Conservation (phyloP, 169 alveolate species). For the Besnoitia besnoiti region DNA sequence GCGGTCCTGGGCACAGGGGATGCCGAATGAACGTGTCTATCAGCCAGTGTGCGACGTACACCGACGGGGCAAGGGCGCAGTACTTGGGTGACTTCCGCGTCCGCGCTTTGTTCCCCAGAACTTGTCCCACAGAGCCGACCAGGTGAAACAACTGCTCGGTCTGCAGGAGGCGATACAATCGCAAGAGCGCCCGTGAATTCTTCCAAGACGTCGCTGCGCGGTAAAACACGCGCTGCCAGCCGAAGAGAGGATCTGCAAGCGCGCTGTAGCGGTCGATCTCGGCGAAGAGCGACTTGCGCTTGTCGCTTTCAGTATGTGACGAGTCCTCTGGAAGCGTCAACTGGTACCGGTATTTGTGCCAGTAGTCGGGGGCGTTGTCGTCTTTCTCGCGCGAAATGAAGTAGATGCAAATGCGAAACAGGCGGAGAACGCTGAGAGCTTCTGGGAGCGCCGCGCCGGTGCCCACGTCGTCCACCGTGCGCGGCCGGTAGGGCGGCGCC, state of each 20-base stretch:
- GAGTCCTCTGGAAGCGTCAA: not conserved
- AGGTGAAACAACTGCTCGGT: constrained; percentile 81
- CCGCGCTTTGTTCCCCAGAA: constrained; percentile 66
- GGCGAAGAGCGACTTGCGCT: constrained; percentile 52
- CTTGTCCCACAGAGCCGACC: constrained; percentile 82
- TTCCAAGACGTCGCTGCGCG: constrained; percentile 62
- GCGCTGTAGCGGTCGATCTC: constrained; percentile 74
- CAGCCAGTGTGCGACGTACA: constrained; percentile 88
- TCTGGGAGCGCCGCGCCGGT: constrained; percentile 66
- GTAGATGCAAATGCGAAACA: constrained; percentile 83
- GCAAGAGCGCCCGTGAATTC: not conserved
- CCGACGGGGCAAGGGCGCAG: constrained; percentile 81
- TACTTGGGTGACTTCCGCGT: constrained; percentile 68
- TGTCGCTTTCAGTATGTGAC: not conserved
- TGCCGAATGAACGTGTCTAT: constrained; percentile 86
- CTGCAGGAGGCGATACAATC: constrained; percentile 72
- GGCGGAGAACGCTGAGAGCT: constrained; percentile 74
- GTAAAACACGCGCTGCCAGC: constrained; percentile 85
- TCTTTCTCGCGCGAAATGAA: constrained; percentile 81
- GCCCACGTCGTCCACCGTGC: constrained; percentile 28
- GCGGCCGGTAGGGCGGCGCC: not conserved
- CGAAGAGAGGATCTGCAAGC: constrained; percentile 73
- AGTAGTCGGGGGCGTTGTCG: constrained; percentile 78
- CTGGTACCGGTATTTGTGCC: constrained; percentile 75
- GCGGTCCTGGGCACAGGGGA: constrained; percentile 86